These are phyloP conservation scores for Cyclotella sp. DNA, from an alignment of 108 stramenopile species.

Conservation along the genomic window DNA sequence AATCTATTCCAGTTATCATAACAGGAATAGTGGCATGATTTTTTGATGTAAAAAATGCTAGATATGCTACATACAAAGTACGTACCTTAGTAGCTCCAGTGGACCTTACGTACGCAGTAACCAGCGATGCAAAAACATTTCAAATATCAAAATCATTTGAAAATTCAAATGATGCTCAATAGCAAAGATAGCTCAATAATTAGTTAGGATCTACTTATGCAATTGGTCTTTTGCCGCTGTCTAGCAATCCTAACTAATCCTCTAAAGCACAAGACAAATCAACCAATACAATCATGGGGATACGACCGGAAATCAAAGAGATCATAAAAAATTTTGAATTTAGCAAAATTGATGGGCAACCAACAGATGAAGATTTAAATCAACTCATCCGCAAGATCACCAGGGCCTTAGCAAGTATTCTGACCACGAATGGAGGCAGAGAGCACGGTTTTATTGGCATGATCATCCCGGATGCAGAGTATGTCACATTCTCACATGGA, in stretches of 20 bases:
- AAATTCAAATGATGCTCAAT: no score
- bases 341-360: conserved; percentile 26
- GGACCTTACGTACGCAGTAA: no score
- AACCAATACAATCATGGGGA: not conserved
- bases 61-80: no score
- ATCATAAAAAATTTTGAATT: not conserved
- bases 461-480: conserved; percentile 20
- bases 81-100: no score
- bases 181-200: conserved; percentile 14
- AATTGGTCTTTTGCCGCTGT: conserved; percentile 14
- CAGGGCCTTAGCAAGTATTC: not conserved
- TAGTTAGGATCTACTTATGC: conserved; percentile 7
- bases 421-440: not conserved
- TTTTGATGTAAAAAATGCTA: no score
- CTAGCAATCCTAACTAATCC: not conserved
- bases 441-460: conserved; percentile 10
- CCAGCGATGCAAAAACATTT: no score
- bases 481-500: not conserved
- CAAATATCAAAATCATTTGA: no score
- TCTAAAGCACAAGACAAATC: not conserved
- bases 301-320: not conserved
- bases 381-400: not conserved
- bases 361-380: conserved; percentile 11
- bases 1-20: no score
- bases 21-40: no score